Conservation (phyloP, 495 filamentous ascomycete species). For the Trichocladium uniseriatum region DNA sequence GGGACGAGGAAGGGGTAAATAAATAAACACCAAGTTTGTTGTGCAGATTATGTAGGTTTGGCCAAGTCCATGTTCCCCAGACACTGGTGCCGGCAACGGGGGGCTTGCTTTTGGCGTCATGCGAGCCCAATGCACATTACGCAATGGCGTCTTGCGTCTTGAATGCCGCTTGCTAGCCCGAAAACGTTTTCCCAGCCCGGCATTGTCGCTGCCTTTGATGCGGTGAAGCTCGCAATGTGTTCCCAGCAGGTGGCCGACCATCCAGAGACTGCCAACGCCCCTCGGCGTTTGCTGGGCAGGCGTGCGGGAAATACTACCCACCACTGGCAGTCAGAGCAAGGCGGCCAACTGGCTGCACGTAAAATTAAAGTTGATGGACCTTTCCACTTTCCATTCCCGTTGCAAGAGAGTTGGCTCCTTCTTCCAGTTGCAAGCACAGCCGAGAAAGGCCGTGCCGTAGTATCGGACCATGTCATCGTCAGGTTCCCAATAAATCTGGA, state of each 20-base stretch:
- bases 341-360: conserved; percentile 2
- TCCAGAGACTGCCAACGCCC: conserved; percentile 22
- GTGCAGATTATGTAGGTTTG: too few species aligned
- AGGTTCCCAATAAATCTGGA: not conserved
- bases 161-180: too few species aligned
- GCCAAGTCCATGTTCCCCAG: too few species aligned
- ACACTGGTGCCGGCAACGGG: not conserved
- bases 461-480: not conserved
- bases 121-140: not conserved
- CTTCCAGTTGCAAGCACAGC: not conserved
- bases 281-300: conserved; percentile 16
- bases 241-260: conserved; percentile 4
- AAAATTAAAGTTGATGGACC: not conserved
- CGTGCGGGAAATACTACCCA: not conserved
- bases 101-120: not conserved
- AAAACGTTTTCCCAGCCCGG: not conserved
- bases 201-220: not conserved
- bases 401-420: not conserved
- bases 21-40: too few species aligned
- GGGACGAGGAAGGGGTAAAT: not conserved
- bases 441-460: not conserved
- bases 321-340: not conserved
- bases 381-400: not conserved
- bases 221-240: conserved; percentile 2
- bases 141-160: not conserved